Evolutionary conservation across 495 filamentous ascomycete species (phyloP).

Genomic region (Trichocladium antarcticum): DNA sequence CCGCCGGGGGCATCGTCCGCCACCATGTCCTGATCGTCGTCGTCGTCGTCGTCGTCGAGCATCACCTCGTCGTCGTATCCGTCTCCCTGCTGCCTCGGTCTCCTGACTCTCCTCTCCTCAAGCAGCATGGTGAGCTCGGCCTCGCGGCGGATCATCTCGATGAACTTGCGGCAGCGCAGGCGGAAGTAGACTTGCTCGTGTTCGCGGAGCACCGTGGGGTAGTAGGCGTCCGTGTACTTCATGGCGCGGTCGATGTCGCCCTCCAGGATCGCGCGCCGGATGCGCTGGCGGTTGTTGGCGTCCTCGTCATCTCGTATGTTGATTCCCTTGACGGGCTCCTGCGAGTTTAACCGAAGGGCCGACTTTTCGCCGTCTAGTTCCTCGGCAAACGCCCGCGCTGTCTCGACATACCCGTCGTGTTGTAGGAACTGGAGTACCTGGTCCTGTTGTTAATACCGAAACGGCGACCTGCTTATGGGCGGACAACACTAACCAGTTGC

Average conservation of each 20-base stretch:
- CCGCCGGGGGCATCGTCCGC: constrained; percentile 28
- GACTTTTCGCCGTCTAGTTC: constrained; percentile 66
- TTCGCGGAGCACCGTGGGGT: constrained; percentile 69
- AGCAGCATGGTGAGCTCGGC: constrained; percentile 51
- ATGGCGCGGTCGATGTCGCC: constrained; percentile 89
- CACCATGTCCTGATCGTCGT: constrained; percentile 41
- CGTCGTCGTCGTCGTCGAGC: constrained; percentile 41
- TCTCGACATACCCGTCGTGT: constrained; percentile 96
- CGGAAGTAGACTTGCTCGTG: constrained; percentile 86
- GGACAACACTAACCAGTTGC: constrained; percentile 38
- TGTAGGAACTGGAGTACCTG: constrained; percentile 80
- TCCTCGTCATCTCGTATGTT: constrained; percentile 66
- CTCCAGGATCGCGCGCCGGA: constrained; percentile 78
- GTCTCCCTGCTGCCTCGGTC: constrained; percentile 28
- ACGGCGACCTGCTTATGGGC: not conserved
- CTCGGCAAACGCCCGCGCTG: constrained; percentile 74
- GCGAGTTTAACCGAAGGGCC: constrained; percentile 47
- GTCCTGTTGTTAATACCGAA: constrained; percentile 9
- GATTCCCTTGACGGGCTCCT: constrained; percentile 46
- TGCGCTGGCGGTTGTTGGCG: constrained; percentile 79
- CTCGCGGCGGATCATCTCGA: constrained; percentile 85
- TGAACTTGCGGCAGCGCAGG: constrained; percentile 79
- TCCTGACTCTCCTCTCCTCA: constrained; percentile 20
- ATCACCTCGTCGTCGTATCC: constrained; percentile 71
- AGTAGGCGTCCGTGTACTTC: constrained; percentile 65